These are phyloP conservation scores for Agaricales sp. DNA, from an alignment of 1,284 basidiomycete species.

Conservation along the genomic window DNA sequence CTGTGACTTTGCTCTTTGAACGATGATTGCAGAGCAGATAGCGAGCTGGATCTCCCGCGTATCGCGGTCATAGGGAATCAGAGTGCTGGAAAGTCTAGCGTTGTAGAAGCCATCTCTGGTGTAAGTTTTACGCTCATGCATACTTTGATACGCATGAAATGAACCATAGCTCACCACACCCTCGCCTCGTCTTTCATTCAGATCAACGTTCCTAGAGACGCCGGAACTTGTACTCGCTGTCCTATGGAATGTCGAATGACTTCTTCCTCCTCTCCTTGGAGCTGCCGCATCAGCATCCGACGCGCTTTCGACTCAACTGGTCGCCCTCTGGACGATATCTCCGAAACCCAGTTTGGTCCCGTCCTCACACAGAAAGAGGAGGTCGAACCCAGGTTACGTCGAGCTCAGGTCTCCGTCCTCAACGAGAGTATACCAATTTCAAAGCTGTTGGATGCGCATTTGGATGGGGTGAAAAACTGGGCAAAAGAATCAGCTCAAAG, in stretches of 20 bases:
- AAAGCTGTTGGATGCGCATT: neutral
- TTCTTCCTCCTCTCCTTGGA: neutral
- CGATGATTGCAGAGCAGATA: conserved; percentile 14
- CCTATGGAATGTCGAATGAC: conserved; percentile 16
- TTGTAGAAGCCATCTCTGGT: conserved; percentile 24
- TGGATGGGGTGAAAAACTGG: too few relatives aligned
- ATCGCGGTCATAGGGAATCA: conserved; percentile 22
- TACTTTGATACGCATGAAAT: conserved; percentile 7
- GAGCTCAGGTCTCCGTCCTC: neutral
- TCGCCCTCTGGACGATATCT: neutral
- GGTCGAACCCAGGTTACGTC: neutral
- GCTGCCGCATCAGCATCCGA: neutral
- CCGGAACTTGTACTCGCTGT: conserved; percentile 27
- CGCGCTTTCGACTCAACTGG: neutral
- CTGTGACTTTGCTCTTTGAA: too few relatives aligned
- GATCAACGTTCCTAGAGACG: conserved; percentile 20
- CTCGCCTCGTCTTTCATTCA: neutral
- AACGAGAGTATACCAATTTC: neutral
- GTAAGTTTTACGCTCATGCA: conserved; percentile 14
- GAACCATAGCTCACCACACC: neutral
- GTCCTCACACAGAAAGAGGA: neutral
- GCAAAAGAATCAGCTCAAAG: neutral
- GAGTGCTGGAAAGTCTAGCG: conserved; percentile 21
- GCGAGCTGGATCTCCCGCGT: conserved; percentile 17
- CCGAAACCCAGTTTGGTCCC: neutral